Percentiles rank a stretch among this genome's conserved stretches.
Evolutionary conservation across 2,329 filamentous ascomycete genomes (phyloP).

Genomic region (Aspergillus fructus): DNA sequence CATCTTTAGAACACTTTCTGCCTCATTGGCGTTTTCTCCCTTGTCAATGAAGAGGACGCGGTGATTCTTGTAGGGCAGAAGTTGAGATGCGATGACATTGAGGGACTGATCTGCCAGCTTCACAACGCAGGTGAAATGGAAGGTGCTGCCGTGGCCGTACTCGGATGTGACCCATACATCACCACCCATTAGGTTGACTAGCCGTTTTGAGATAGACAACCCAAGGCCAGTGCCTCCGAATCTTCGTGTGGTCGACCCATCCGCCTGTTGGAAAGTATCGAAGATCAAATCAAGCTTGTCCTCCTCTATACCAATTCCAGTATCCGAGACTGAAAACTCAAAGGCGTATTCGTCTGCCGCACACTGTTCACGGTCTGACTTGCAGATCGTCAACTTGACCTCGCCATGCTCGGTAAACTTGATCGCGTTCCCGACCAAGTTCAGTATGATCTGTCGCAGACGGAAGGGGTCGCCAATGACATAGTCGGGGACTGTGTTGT

Average conservation of each 20-base stretch:
- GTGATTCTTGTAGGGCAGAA: conserved; percentile 88
- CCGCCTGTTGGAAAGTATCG: conserved; percentile 97
- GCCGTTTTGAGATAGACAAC: conserved; percentile 88
- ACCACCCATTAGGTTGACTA: conserved; percentile 95
- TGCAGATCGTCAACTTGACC: conserved; percentile 88
- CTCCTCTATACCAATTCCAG: conserved; percentile 91
- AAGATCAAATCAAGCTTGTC: conserved; percentile 98
- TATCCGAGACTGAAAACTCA: conserved; percentile 93
- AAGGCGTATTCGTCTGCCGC: conserved; percentile 80
- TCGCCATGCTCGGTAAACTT: conserved; percentile 98
- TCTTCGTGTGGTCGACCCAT: conserved; percentile 92
- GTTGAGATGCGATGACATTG: conserved; percentile 69
- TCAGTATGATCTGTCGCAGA: conserved; percentile 92
- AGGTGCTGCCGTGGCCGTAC: conserved; percentile 86
- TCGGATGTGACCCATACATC: conserved; percentile 95
- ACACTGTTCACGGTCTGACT: conserved; percentile 65
- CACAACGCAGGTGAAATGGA: conserved; percentile 94
- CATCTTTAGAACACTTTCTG: conserved; percentile 74
- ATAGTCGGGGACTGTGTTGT: conserved; percentile 89
- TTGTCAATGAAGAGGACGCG: conserved; percentile 95
- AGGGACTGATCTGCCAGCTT: conserved; percentile 79
- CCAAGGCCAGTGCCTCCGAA: conserved; percentile 94
- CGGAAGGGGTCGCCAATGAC: conserved; percentile 97
- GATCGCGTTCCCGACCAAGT: conserved; percentile 96
- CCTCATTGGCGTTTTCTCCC: conserved; percentile 66